Evolutionary conservation across 441 rosid species (phyloP), one percentile per base, ranked within the genome.

Genomic region (Rhodomyrtus psidioides): DNA sequence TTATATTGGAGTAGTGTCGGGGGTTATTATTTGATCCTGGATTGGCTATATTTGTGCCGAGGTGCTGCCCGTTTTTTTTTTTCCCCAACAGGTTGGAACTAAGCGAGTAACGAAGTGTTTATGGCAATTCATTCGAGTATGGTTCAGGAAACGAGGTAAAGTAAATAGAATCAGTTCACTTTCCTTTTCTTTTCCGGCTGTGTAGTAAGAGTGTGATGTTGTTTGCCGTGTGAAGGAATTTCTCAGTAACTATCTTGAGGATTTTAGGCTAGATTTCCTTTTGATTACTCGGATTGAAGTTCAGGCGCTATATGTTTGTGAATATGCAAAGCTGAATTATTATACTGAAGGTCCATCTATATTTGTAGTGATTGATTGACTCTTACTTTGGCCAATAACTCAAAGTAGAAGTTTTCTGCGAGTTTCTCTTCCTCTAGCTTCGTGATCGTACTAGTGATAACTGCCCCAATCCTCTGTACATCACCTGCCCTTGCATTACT

Each of bases 281-380:
- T 34, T 2, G 30, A 21, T 44, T 6, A 34, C n/a, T 85, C 42
- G 70, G n/a, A 34, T 62, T 51, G 76, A 49, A 75, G 57, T 76
- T 53, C 42, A 26, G 26, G 17, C 44, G 34, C 65, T 30, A 15
- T 1, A 9, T 88, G 87, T 85, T 92, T 86, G 89, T 87, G 86
- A 54, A 84, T 82, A 83, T 88, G 87, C 88, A 65, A 85, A 84
- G 59, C 59, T 85, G 87, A 88, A 82, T 21, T 30, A 5, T 17
- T 2, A 2, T 62, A 62, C 2, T 9, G 75, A 34, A 30, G 75
- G 75, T 30, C 44, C 26, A 1, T 55, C 58, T 23, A 9, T 21
- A 9, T 26, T 55, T 55, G 58, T 55, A 23, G 58, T 23, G 58
- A 23, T 9, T 49, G 51, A 55, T 23, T 55, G 58, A 24, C n/a